These are phyloP conservation scores for Xylariales sp. DNA, from an alignment of 2,329 filamentous ascomycete genomes.

Conservation along the genomic window DNA sequence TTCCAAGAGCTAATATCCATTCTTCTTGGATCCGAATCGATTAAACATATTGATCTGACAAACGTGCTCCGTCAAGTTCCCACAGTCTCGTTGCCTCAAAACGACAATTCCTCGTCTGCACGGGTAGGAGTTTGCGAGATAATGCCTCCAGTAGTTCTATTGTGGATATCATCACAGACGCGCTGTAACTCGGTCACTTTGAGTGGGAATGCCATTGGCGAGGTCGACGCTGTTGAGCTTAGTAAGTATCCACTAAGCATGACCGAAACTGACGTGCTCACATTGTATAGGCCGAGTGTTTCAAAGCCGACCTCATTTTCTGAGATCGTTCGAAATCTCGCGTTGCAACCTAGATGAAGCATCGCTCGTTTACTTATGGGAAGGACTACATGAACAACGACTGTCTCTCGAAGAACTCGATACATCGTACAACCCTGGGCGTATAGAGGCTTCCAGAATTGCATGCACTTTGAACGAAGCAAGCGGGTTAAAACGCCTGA, in stretches of 20 bases:
- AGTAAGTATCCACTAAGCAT: slow-evolving; percentile 50
- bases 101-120: slow-evolving; percentile 13
- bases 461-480: slow-evolving; percentile 59
- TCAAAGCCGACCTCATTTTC: slow-evolving; percentile 50
- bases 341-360: slow-evolving; percentile 63
- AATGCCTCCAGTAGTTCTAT: slow-evolving; percentile 61
- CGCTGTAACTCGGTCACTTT: slow-evolving; percentile 64
- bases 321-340: slow-evolving; percentile 63
- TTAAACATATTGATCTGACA: slow-evolving; percentile 65
- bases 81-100: slow-evolving; percentile 39
- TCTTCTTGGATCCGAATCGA: slow-evolving; percentile 65
- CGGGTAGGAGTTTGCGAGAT: slow-evolving; percentile 52
- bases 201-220: slow-evolving; percentile 61
- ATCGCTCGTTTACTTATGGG: slow-evolving; percentile 61
- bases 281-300: slow-evolving; percentile 42
- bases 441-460: slow-evolving; percentile 61
- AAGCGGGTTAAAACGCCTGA: slow-evolving; percentile 59
- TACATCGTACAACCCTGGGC: slow-evolving; percentile 64
- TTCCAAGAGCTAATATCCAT: slow-evolving; percentile 68
- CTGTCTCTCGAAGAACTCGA: slow-evolving; percentile 61
- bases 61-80: slow-evolving; percentile 52
- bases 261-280: slow-evolving; percentile 19
- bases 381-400: slow-evolving; percentile 58
- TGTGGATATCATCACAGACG: slow-evolving; percentile 60
- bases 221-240: slow-evolving; percentile 61